Conservation (phyloP, 106 monocot genomes). For the Dactylorhiza incarnata region DNA sequence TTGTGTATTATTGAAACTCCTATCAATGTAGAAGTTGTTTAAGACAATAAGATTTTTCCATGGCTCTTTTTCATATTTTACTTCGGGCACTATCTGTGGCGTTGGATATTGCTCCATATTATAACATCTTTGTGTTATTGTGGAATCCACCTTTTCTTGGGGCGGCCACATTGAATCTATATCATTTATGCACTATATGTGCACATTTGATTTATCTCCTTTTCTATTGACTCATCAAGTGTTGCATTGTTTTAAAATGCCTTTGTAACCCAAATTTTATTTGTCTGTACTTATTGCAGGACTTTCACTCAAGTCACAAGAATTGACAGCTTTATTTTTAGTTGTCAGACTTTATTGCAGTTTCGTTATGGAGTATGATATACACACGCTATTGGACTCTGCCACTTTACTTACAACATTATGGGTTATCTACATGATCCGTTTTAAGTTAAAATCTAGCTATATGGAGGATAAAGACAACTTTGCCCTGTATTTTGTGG, state of each 20-base stretch:
- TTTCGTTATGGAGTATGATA: conserved; percentile 94
- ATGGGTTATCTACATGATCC: conserved; percentile 94
- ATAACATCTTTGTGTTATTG: no score
- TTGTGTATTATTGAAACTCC: not conserved
- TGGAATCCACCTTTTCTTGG: no score
- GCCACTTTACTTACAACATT: conserved; percentile 69
- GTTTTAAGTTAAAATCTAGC: conserved; percentile 68
- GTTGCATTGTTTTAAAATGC: not conserved
- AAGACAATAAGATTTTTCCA: no score
- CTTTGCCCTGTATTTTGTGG: conserved; percentile 63
- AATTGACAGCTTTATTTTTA: conserved; percentile 81
- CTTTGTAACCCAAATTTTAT: not conserved
- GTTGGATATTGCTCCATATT: no score
- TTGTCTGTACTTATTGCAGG: conserved; percentile 29
- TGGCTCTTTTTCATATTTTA: no score
- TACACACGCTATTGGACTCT: conserved; percentile 83
- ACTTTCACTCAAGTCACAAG: conserved; percentile 81
- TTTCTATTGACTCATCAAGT: not conserved
- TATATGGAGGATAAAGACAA: conserved; percentile 95
- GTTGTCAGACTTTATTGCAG: conserved; percentile 89
- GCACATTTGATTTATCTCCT: not conserved
- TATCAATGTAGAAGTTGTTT: not conserved
- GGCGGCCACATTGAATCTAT: no score
- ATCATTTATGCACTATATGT: not conserved
- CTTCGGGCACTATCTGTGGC: no score